Conservation (phyloP, 176 grass and related monocot genomes). For the Echinochloa phyllopogon region DNA sequence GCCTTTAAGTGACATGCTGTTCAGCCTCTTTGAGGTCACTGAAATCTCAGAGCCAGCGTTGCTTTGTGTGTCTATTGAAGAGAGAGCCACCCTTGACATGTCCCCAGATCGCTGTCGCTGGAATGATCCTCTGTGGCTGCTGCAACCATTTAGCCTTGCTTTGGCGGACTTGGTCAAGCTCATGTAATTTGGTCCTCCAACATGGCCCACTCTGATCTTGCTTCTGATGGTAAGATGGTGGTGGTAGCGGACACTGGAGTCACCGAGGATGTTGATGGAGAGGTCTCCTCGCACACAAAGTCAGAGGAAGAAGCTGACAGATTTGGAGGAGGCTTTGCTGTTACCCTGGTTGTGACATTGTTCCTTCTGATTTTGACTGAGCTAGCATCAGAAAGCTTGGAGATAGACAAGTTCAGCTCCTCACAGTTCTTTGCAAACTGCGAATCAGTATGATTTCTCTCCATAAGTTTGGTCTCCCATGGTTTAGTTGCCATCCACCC, state of each 20-base stretch:
- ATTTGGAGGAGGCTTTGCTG: conserved; percentile 51
- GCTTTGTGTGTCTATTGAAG: conserved; percentile 61
- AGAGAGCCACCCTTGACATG: conserved; percentile 50
- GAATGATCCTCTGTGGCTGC: conserved; percentile 26
- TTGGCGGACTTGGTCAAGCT: conserved; percentile 72
- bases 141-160: conserved; percentile 55
- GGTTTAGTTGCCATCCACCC: conserved; percentile 81
- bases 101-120: conserved; percentile 48
- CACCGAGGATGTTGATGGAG: conserved; percentile 52
- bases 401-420: conserved; percentile 39
- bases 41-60: conserved; percentile 46
- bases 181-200: conserved; percentile 68
- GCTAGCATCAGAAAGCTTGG: conserved; percentile 40
- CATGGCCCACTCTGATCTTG: conserved; percentile 49
- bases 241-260: conserved; percentile 42
- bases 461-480: conserved; percentile 61
- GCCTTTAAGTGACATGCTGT: conserved; percentile 47
- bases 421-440: conserved; percentile 39
- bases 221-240: conserved; percentile 35
- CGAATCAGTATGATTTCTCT: conserved; percentile 34
- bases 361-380: conserved; percentile 59
- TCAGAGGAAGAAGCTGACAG: conserved; percentile 64
- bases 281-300: conserved; percentile 40
- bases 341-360: conserved; percentile 56
- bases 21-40: conserved; percentile 20